Percentiles rank a stretch among this genome's conserved stretches.
Conservation (phyloP, 257 asterid genomes). For the Mentha longifolia region DNA sequence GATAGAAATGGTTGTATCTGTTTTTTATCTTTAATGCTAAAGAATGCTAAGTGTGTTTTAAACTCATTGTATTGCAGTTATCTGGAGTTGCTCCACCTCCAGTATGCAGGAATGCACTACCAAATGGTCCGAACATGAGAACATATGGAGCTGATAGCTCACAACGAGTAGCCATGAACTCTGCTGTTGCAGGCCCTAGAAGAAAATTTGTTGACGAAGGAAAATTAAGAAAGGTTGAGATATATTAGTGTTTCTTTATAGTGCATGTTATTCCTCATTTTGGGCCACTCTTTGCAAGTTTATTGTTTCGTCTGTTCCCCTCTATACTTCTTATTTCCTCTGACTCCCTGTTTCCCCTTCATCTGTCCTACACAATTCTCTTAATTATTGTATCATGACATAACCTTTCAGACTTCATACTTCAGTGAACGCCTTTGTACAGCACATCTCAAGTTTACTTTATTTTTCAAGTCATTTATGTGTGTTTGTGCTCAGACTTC, state of each 20-base stretch:
- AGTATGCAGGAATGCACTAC: constrained; percentile 71
- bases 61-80: constrained; percentile 58
- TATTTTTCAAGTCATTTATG: background rate
- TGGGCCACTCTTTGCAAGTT: constrained; percentile 8
- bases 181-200: constrained; percentile 79
- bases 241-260: background rate
- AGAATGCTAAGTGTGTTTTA: constrained; percentile 20
- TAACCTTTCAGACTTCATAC: background rate
- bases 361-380: constrained; percentile 1
- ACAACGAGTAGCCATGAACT: constrained; percentile 62
- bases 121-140: constrained; percentile 66
- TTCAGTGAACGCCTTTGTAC: constrained; percentile 15
- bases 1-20: background rate
- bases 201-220: constrained; percentile 98
- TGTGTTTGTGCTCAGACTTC: background rate
- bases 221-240: constrained; percentile 84
- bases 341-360: background rate
- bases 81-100: constrained; percentile 97
- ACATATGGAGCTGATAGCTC: constrained; percentile 70
- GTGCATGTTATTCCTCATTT: constrained; percentile 15
- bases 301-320: constrained; percentile 3
- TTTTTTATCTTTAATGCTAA: constrained; percentile 9
- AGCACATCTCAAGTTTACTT: constrained; percentile 17
- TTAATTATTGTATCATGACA: background rate
- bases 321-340: background rate